Evolutionary conservation across 176 grass and related monocot species (phyloP).

Genomic region (Avena sativa): DNA sequence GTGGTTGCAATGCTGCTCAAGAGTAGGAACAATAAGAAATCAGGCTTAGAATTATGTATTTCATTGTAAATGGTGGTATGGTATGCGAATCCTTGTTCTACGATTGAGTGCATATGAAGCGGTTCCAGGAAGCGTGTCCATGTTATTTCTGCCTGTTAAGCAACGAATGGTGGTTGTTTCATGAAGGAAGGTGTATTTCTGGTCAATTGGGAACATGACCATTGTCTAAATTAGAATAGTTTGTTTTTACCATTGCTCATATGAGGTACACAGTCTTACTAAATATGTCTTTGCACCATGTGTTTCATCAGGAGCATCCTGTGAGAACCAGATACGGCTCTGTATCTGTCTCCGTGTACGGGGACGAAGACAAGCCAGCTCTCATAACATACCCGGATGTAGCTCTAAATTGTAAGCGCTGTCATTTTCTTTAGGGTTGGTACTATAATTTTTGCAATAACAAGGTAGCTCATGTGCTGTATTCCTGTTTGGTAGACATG

Average conservation of each 20-base stretch:
- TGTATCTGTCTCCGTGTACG: slow-evolving; percentile 73
- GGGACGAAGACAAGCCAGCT: slow-evolving; percentile 79
- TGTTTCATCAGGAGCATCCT: slow-evolving; percentile 70
- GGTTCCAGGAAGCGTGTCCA: not conserved
- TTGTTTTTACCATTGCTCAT: not conserved
- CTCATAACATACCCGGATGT: slow-evolving; percentile 85
- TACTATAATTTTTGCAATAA: not conserved
- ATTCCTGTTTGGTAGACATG: slow-evolving; percentile 69
- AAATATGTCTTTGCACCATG: slow-evolving; percentile 13
- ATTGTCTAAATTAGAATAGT: not conserved
- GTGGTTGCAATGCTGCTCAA: slow-evolving; percentile 36
- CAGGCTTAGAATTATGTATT: not conserved
- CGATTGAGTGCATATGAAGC: slow-evolving; percentile 1
- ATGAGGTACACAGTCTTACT: not conserved
- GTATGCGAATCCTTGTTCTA: not conserved
- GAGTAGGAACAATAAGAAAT: slow-evolving; percentile 10
- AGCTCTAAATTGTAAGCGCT: slow-evolving; percentile 71
- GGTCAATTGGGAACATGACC: slow-evolving; percentile 8
- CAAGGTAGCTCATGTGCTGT: slow-evolving; percentile 17
- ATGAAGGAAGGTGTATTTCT: not conserved
- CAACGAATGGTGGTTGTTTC: slow-evolving; percentile 1
- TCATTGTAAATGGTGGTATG: slow-evolving; percentile 11
- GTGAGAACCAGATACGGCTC: slow-evolving; percentile 67
- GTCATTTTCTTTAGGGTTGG: not conserved
- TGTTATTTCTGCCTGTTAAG: slow-evolving; percentile 5